Percentiles rank a stretch among this genome's conserved stretches.
These are phyloP conservation scores for Cladosporium colombiae DNA, from an alignment of 2,329 filamentous ascomycete genomes.

Conservation along the genomic window DNA sequence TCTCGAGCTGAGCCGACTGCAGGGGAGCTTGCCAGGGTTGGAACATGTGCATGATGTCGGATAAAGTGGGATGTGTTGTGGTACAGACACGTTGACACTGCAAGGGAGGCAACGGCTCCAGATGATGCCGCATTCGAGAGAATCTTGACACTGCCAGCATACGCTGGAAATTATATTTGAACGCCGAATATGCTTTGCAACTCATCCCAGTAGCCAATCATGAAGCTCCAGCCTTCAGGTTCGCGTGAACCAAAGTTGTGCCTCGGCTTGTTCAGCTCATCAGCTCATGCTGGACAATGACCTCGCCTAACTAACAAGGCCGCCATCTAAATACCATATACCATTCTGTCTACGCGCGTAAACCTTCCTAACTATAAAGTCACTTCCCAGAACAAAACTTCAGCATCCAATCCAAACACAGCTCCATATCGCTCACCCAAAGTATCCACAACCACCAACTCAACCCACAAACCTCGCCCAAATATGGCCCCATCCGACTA, in stretches of 20 bases:
- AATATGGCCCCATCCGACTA: constrained; percentile 30
- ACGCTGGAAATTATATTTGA: not conserved
- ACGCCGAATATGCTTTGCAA: not conserved
- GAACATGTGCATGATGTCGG: constrained; percentile 9
- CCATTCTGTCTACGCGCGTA: not conserved
- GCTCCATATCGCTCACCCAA: not conserved
- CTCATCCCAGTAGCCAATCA: not conserved
- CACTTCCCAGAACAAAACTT: not conserved
- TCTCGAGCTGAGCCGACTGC: constrained; percentile 3
- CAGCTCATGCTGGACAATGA: not conserved
- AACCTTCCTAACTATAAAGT: not conserved
- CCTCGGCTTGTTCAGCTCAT: not conserved
- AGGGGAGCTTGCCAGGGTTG: constrained; percentile 9
- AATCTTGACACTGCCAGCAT: not conserved
- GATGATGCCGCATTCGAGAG: not conserved
- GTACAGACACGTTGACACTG: not conserved
- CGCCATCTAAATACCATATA: not conserved
- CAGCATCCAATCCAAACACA: not conserved
- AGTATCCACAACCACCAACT: not conserved
- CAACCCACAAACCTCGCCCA: not conserved
- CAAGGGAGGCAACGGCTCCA: not conserved
- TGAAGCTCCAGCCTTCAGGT: not conserved
- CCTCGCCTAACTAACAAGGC: not conserved
- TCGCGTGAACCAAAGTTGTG: not conserved
- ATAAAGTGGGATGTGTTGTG: not conserved